Evolutionary conservation across 2,329 filamentous ascomycete species (phyloP).

Genomic region (Magnaporthales sp.): DNA sequence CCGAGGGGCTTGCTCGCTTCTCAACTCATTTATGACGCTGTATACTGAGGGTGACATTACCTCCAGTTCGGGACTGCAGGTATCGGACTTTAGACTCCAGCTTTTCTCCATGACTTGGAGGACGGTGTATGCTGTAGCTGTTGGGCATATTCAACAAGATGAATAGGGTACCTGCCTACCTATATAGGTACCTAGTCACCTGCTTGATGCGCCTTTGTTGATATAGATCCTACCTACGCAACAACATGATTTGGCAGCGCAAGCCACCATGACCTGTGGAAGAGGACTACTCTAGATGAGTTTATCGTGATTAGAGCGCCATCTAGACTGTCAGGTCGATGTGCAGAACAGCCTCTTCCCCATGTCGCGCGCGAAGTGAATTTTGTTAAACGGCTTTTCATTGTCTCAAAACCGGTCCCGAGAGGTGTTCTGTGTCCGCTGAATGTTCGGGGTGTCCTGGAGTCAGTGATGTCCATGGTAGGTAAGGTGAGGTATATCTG

Average conservation of each 20-base stretch:
- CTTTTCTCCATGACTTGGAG: too few species aligned
- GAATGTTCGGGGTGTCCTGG: background rate
- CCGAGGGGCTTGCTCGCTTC: background rate
- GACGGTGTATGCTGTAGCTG: too few species aligned
- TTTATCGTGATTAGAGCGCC: background rate
- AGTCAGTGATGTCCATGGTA: too few species aligned
- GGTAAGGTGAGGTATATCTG: too few species aligned
- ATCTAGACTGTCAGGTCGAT: background rate
- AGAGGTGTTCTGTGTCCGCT: background rate
- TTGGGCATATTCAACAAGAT: background rate
- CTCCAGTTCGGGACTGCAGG: background rate
- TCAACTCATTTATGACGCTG: background rate
- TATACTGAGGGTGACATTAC: background rate
- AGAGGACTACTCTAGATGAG: too few species aligned
- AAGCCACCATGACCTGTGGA: background rate
- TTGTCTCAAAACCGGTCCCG: background rate
- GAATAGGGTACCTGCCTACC: too few species aligned
- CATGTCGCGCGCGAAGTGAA: background rate
- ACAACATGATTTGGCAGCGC: background rate
- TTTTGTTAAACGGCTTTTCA: background rate
- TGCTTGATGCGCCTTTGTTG: background rate
- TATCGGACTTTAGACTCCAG: background rate
- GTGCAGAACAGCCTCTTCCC: background rate
- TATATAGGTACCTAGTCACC: background rate
- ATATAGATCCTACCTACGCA: too few species aligned